Evolutionary conservation across 2,329 filamentous ascomycete genomes (phyloP), one percentile per base, ranked within the genome.

Genomic region (Stagonosporopsis rhizophila): DNA sequence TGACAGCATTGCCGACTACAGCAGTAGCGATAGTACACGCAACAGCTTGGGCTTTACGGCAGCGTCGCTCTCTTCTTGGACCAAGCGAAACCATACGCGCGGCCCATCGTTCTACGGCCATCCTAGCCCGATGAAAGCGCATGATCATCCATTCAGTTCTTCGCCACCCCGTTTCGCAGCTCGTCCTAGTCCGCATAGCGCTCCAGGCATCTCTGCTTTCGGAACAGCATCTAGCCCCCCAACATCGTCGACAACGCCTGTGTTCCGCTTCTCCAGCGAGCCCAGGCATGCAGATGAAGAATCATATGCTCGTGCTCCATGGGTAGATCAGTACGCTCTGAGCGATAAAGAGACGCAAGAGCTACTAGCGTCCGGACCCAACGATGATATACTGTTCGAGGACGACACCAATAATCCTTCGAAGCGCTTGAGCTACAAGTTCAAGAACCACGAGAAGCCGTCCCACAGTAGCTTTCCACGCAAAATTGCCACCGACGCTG

Each of bases 1-100:
- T 4, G 69, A 68, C 22, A 75, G 72, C 44, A 68, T 73, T 51
- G 74, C 73, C 15, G 66, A 75, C 49, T 74, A 74, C 51, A 74
- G 68, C 41, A 72, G 67, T 30, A 65, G 63, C 25, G 69, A 73
- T 19, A 60, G 57, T 8, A 67, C 60, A 27, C 56, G 64, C 9
- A 61, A 65, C 11, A 67, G 65, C 38, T 44, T 68, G 6, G 62
- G 58, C 4, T 41, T 60, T 20, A 52, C 60, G 11, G 51, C 48
- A 12, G 52, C 62, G 17, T 38, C 52, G 8, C n/a, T 52, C 5
- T 54, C 51, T 11, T 58, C 58, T 4, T 65, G 61, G 64, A 46
- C 32, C 9, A 49, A 59, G 7, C 57, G 54, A 20, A 20, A 56
- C 15, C 50, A 54, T 22, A 52, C 58, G 4, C 65, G 56, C 45